These are phyloP conservation scores for Bipolaris zeicola DNA, from an alignment of 2,329 filamentous ascomycete species.

Conservation along the genomic window DNA sequence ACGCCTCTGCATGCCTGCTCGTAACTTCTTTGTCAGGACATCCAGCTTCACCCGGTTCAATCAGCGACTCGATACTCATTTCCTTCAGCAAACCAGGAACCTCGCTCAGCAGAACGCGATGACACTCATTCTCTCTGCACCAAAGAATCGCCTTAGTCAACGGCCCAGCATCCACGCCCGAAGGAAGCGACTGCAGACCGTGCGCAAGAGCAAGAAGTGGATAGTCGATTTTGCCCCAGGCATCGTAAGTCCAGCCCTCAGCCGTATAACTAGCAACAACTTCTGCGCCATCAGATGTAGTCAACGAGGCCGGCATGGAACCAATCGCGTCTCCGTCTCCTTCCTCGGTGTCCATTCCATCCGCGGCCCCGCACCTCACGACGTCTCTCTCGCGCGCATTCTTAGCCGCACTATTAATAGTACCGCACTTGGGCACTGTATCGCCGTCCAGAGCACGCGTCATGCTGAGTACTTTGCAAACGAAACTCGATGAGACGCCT, in stretches of 20 bases:
- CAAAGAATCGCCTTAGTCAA: constrained; percentile 21
- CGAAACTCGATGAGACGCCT: neutral
- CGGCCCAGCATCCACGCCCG: constrained; percentile 23
- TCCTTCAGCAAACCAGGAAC: constrained; percentile 10
- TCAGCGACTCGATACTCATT: constrained; percentile 11
- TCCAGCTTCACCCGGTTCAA: constrained; percentile 8
- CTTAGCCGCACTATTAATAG: neutral
- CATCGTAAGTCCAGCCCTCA: constrained; percentile 15
- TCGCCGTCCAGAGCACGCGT: constrained; percentile 11
- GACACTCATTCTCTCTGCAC: constrained; percentile 7
- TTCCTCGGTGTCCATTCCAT: neutral
- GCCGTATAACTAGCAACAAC: constrained; percentile 14
- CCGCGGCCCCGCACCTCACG: neutral
- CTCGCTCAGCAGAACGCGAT: constrained; percentile 16
- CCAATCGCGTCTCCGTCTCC: neutral
- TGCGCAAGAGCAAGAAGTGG: constrained; percentile 24
- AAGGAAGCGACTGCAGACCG: constrained; percentile 17
- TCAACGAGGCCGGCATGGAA: neutral
- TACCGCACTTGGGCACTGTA: neutral
- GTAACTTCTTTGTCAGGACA: constrained; percentile 20
- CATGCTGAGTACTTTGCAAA: constrained; percentile 22
- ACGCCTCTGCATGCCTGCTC: neutral
- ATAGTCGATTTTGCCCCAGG: constrained; percentile 21
- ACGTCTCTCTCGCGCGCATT: neutral
- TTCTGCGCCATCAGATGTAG: neutral